Conservation (phyloP, 805 yeast genomes). For the Ogataea saltuana region DNA sequence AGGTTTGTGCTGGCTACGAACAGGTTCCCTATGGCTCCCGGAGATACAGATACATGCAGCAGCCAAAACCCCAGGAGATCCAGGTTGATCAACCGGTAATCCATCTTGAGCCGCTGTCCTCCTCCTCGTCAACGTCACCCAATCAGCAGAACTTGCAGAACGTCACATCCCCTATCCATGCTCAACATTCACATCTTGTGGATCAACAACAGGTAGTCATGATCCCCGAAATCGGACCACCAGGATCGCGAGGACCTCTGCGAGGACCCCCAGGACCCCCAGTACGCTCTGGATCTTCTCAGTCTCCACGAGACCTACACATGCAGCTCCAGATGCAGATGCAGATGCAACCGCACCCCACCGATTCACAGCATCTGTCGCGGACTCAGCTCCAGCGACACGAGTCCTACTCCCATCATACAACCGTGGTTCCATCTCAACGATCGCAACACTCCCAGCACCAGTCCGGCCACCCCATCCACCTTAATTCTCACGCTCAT, state of each 20-base stretch:
- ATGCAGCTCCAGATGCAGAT: constrained; percentile 13
- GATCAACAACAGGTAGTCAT: neutral
- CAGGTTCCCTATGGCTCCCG: constrained; percentile 34
- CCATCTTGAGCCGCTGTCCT: constrained; percentile 13
- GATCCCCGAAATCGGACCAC: neutral
- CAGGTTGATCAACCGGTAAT: constrained; percentile 16
- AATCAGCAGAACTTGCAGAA: neutral
- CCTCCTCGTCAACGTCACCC: neutral
- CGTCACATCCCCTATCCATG: constrained; percentile 3
- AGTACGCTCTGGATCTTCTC: no score
- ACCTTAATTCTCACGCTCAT: constrained; percentile 6
- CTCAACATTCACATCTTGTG: constrained; percentile 2
- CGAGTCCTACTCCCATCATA: neutral
- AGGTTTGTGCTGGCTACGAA: constrained; percentile 70
- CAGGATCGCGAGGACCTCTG: neutral
- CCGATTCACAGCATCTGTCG: neutral
- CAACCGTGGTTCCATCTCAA: neutral
- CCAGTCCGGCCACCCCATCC: neutral
- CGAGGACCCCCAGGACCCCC: constrained; percentile 11
- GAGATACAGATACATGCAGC: constrained; percentile 30
- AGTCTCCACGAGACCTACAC: constrained; percentile 7
- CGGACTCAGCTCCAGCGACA: neutral
- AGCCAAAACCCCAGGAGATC: constrained; percentile 24
- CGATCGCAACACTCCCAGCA: no score
- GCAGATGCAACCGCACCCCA: constrained; percentile 2